Evolutionary conservation across 371 early-diverging fungal species (phyloP), one percentile per base, ranked within the genome.

Genomic region (Saksenaea vasiformis): DNA sequence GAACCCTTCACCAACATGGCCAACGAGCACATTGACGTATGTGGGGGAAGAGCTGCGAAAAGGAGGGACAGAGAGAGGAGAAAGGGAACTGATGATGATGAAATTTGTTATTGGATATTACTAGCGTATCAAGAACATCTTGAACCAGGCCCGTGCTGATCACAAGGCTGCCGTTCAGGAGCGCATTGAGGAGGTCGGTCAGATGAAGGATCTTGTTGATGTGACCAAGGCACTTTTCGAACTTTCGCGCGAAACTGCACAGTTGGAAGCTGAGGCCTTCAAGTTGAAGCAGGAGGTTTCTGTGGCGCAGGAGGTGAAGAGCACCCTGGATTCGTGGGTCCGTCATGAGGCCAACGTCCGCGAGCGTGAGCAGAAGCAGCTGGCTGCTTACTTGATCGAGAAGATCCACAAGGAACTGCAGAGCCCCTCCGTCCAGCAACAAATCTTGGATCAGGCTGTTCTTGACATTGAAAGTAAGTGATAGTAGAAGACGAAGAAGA

Each of bases 311-410:
- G 97, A 98, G 81, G 87, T 93, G 76, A 95, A 95, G 89, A 37
- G 85, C 26, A 91, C 93, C 65, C 84, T 98, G 28, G 98, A 98
- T 80, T 89, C 92, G 54, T 96, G 97, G 97, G 97, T 96, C 55
- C 96, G 98, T 72, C 93, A 96, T 73, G 97, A 98, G 84, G 85
- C 91, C 71, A 84, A 85, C 37, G 84, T 98, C 65, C 95, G 98
- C 77, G 96, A 96, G 78, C 89, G 86, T 65, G 93, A 95, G 85
- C 98, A 98, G 86, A 91, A 90, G 86, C 83, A 90, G 59, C 80
- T 96, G 70, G 93, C 93, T 63, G 84, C 87, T 61, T 80, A 84
- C 70, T 91, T 98, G 81, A 93, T 98, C 71, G 89, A 85, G 73
- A 90, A 87, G 78, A 87, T 96, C 75, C 87, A 90, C 73, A 83